These are phyloP conservation scores for Cryptosporidium xiaoi DNA, from an alignment of 169 alveolate genomes.

Conservation along the genomic window DNA sequence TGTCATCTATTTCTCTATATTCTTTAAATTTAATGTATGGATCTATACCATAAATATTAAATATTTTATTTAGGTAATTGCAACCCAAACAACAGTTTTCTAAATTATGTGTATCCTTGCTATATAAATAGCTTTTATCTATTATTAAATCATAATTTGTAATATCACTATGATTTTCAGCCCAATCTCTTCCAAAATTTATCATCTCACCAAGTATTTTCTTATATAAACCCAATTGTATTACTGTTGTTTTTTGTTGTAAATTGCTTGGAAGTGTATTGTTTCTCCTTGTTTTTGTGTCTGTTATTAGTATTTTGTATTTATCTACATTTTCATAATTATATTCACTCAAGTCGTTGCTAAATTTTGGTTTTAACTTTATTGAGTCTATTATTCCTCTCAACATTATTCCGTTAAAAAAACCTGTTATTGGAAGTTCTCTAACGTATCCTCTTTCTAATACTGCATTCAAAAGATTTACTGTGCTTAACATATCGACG, in stretches of 20 bases:
- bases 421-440: slow-evolving; percentile 66
- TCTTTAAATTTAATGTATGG: slow-evolving; percentile 9
- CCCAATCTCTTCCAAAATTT: slow-evolving; percentile 40
- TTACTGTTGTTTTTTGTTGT: slow-evolving; percentile 69
- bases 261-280: slow-evolving; percentile 46
- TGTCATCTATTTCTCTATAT: background rate
- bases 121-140: background rate
- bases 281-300: slow-evolving; percentile 65
- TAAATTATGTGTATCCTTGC: slow-evolving; percentile 3
- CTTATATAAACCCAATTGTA: slow-evolving; percentile 60
- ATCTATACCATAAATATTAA: slow-evolving; percentile 26
- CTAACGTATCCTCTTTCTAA: slow-evolving; percentile 62
- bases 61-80: slow-evolving; percentile 8
- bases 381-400: slow-evolving; percentile 63
- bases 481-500: slow-evolving; percentile 31
- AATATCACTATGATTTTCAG: background rate
- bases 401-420: slow-evolving; percentile 44
- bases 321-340: slow-evolving; percentile 6
- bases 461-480: slow-evolving; percentile 23
- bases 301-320: slow-evolving; percentile 37
- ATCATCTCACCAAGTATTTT: slow-evolving; percentile 40
- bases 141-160: background rate
- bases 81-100: slow-evolving; percentile 53
- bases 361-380: slow-evolving; percentile 33
- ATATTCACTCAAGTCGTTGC: background rate